These are phyloP conservation scores for Eimeria praecox DNA, from an alignment of 169 alveolate genomes.

Conservation along the genomic window DNA sequence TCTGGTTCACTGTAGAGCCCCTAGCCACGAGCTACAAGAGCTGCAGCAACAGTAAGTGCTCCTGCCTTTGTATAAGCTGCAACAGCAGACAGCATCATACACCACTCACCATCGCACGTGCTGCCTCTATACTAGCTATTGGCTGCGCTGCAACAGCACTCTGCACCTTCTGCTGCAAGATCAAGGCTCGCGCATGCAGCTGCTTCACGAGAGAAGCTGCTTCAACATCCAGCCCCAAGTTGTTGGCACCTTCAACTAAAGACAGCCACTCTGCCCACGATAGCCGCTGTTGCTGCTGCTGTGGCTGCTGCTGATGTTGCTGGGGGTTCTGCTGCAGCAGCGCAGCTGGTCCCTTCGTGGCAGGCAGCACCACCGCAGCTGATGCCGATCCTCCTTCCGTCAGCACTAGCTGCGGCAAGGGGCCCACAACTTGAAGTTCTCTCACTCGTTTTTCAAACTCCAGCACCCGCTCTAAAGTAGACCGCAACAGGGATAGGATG, in stretches of 20 bases:
- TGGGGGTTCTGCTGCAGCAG: slow-evolving; percentile 56
- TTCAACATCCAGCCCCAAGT: slow-evolving; percentile 55
- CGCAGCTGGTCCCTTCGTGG: slow-evolving; percentile 64
- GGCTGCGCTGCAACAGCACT: slow-evolving; percentile 48
- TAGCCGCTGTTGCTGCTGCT: slow-evolving; percentile 42
- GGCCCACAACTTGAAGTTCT: slow-evolving; percentile 34
- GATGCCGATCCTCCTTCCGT: slow-evolving; percentile 52
- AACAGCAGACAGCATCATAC: background rate
- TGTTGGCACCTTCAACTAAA: slow-evolving; percentile 36
- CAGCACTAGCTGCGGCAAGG: slow-evolving; percentile 64
- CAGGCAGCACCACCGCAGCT: slow-evolving; percentile 47
- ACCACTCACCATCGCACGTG: slow-evolving; percentile 44
- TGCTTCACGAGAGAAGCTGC: slow-evolving; percentile 46
- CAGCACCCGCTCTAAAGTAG: slow-evolving; percentile 48
- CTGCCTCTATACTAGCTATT: slow-evolving; percentile 28
- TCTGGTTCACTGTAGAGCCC: background rate
- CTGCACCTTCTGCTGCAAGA: slow-evolving; percentile 57
- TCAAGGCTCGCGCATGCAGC: slow-evolving; percentile 43
- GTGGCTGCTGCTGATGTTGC: slow-evolving; percentile 56
- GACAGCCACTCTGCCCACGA: slow-evolving; percentile 46
- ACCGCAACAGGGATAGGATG: slow-evolving; percentile 12
- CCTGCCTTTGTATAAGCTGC: background rate
- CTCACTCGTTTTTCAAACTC: slow-evolving; percentile 62
- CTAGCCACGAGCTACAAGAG: slow-evolving; percentile 24
- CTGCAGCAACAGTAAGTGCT: background rate